Evolutionary conservation across 805 yeast genomes (phyloP).

Genomic region (Starmerella etchellsii): DNA sequence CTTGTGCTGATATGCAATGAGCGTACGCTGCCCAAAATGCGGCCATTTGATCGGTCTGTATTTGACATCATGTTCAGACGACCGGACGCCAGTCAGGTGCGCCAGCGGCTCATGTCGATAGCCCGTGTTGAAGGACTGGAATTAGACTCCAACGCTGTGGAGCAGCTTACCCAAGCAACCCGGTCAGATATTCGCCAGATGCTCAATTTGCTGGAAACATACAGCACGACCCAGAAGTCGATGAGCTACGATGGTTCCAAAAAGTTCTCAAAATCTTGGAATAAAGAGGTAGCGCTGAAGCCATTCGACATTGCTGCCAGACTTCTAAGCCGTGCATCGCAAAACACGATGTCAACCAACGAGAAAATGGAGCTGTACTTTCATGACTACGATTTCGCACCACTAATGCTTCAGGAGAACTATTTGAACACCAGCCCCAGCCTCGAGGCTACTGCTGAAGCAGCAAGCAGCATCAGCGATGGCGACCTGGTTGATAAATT

Average conservation of each 20-base stretch:
- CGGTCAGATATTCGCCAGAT: slow-evolving; percentile 89
- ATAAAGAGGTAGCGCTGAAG: slow-evolving; percentile 77
- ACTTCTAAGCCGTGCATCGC: slow-evolving; percentile 35
- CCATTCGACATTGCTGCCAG: slow-evolving; percentile 81
- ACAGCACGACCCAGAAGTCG: slow-evolving; percentile 54
- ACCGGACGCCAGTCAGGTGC: slow-evolving; percentile 71
- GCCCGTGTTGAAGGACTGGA: slow-evolving; percentile 74
- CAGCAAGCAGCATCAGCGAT: slow-evolving; percentile 77
- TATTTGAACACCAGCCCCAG: slow-evolving; percentile 51
- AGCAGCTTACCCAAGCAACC: slow-evolving; percentile 72
- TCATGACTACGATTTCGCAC: slow-evolving; percentile 88
- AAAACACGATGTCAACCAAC: slow-evolving; percentile 36
- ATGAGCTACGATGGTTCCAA: slow-evolving; percentile 54
- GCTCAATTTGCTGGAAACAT: slow-evolving; percentile 76
- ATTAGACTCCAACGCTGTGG: slow-evolving; percentile 67
- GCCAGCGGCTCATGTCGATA: slow-evolving; percentile 77
- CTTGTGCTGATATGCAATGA: slow-evolving; percentile 90
- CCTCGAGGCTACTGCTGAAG: slow-evolving; percentile 52
- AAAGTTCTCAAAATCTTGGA: slow-evolving; percentile 58
- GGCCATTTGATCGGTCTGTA: slow-evolving; percentile 80
- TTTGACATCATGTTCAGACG: slow-evolving; percentile 74
- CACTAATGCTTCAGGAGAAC: slow-evolving; percentile 93
- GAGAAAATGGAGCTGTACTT: slow-evolving; percentile 82
- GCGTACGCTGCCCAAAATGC: slow-evolving; percentile 82
- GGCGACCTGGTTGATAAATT: slow-evolving; percentile 69